phyloP scores from a whole-genome alignment of 495 filamentous ascomycete genomes.

The Recurvomyces mirabilis region DNA sequence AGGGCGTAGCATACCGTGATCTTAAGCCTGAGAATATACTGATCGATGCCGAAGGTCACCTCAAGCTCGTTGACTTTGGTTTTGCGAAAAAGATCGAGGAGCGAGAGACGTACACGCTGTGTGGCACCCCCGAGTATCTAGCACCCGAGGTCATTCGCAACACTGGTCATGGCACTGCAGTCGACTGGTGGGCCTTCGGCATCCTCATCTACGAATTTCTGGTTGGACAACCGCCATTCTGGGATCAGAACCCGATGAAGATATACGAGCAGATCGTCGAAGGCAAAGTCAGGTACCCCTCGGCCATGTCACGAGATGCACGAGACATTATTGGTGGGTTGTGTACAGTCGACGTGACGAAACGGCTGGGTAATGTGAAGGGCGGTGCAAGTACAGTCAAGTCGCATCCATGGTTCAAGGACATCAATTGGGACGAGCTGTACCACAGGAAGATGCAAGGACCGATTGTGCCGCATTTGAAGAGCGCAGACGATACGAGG shows the following conservation, averaged over 20 bases:
- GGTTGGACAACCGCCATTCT: slow-evolving; percentile 93
- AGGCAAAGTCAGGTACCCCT: slow-evolving; percentile 59
- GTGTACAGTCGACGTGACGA: slow-evolving; percentile 79
- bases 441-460: slow-evolving; percentile 55
- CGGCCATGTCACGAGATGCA: slow-evolving; percentile 59
- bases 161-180: slow-evolving; percentile 79
- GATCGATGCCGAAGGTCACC: slow-evolving; percentile 80
- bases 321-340: slow-evolving; percentile 74
- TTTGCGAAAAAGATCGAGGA: slow-evolving; percentile 76
- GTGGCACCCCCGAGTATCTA: slow-evolving; percentile 92
- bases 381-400: slow-evolving; percentile 77
- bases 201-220: slow-evolving; percentile 95
- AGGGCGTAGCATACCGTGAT: slow-evolving; percentile 86
- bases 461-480: slow-evolving; percentile 75
- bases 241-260: slow-evolving; percentile 90
- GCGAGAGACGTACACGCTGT: slow-evolving; percentile 87
- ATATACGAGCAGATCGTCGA: slow-evolving; percentile 88
- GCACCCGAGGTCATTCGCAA: slow-evolving; percentile 95
- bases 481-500: slow-evolving; percentile 68
- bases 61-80: slow-evolving; percentile 97
- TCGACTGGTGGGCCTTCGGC: slow-evolving; percentile 99
- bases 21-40: slow-evolving; percentile 95
- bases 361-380: slow-evolving; percentile 77
- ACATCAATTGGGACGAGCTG: slow-evolving; percentile 76
- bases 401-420: slow-evolving; percentile 72